phyloP scores from a whole-genome alignment of 257 asterid species.

The Solanum okadae region DNA sequence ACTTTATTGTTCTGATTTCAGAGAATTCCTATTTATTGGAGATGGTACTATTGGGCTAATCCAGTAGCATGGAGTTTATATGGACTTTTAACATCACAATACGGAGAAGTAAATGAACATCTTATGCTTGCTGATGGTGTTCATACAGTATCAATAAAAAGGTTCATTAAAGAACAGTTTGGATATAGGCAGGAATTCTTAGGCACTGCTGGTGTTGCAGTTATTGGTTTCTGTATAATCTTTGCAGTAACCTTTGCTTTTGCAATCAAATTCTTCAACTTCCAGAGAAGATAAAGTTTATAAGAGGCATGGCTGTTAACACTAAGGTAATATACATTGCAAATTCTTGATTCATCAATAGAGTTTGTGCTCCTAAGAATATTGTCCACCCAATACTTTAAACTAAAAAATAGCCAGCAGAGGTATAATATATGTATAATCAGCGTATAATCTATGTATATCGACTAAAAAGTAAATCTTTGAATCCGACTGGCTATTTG shows the following conservation, averaged over 20 bases:
- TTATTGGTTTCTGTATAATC: constrained; percentile 43
- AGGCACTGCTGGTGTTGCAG: constrained; percentile 52
- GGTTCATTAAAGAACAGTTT: constrained; percentile 45
- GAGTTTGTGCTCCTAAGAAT: background rate
- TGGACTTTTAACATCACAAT: constrained; percentile 77
- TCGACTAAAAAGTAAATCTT: background rate
- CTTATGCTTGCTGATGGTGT: constrained; percentile 54
- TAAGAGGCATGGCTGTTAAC: background rate
- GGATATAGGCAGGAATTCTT: constrained; percentile 69
- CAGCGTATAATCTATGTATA: background rate
- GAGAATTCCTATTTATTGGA: constrained; percentile 97
- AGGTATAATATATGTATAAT: background rate
- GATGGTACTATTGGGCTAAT: constrained; percentile 93
- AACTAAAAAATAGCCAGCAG: background rate
- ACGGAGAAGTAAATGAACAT: constrained; percentile 43
- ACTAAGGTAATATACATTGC: background rate
- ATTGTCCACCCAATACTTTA: background rate
- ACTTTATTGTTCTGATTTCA: constrained; percentile 2
- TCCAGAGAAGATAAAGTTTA: constrained; percentile 52
- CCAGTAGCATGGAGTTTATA: constrained; percentile 84
- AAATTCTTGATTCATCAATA: background rate
- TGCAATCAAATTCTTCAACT: constrained; percentile 63
- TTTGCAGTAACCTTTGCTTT: constrained; percentile 69
- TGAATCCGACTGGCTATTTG: background rate
- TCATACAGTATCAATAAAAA: constrained; percentile 31